Evolutionary conservation across 2,329 filamentous ascomycete species (phyloP), one percentile per base, ranked within the genome.

Genomic region (Colletotrichum tanaceti): DNA sequence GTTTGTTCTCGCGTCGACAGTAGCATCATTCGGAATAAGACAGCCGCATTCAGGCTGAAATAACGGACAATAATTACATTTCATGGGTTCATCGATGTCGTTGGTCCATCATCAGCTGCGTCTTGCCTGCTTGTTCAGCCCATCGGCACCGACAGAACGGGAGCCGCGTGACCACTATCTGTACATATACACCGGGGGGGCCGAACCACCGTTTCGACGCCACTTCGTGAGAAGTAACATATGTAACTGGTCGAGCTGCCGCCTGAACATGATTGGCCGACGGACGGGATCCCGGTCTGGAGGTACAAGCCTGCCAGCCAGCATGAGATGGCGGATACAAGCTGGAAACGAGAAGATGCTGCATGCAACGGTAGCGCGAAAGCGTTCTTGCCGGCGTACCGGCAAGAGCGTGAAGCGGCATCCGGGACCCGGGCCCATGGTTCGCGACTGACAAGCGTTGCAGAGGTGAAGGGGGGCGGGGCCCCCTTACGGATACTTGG

Each of bases 371-470:
- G 14, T 49, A 38, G 46, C 41, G 32, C 38, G 14, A n/a, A 7
- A 39, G 11, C 53, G 43, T 47, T 47, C 46, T 39, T 68, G 59
- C 47, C 41, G 53, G 4, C 24, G 41, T 53, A 58, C 39, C 59
- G 65, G 49, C 13, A 41, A 54, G 3, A 53, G 16, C 32, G 24
- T 32, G 9, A 32, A 4, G 32, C 47, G 28, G 18, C 38, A 52
- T 47, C 54, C 65, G 52, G 35, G 24, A 68, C 54, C 65, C 60
- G 47, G 49, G 60, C 18, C 47, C 20, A 2, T 49, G 60, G 65
- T 55, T 61, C 49, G n/a, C 39, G 18, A 54, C 14, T 4, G 13
- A 46, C 9, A 14, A 22, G 2, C 11, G 3, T 55, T 7, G 52
- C 43, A 57, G 38, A 63, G 35, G 35, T 13, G 20, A 63, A 46